Evolutionary conservation across 2,329 filamentous ascomycete genomes (phyloP).

Genomic region (Fusarium torreyae): DNA sequence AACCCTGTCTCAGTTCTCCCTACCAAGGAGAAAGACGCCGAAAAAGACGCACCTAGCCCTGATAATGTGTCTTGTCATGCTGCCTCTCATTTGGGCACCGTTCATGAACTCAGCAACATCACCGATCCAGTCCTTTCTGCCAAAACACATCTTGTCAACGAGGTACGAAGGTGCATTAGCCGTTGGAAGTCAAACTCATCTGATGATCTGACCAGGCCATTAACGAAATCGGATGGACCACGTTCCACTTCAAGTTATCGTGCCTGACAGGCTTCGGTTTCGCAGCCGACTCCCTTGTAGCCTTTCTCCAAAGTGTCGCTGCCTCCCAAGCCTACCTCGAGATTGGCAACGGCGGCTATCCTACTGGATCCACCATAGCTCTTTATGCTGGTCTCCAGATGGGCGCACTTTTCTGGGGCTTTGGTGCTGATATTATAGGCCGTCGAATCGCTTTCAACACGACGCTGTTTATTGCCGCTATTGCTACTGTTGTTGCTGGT

Average conservation of each 20-base stretch:
- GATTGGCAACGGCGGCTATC: neutral
- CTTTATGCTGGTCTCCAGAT: neutral
- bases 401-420: neutral
- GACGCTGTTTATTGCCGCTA: neutral
- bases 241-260: neutral
- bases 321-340: neutral
- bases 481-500: neutral
- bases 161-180: rapidly evolving
- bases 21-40: neutral
- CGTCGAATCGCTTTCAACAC: no score
- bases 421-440: no score
- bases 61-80: conserved; percentile 3
- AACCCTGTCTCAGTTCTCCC: neutral
- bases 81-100: neutral
- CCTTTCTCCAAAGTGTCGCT: neutral
- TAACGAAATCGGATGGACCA: neutral
- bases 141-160: conserved; percentile 10
- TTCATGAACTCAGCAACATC: conserved; percentile 3
- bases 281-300: neutral
- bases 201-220: neutral
- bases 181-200: rapidly evolving
- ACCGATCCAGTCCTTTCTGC: conserved; percentile 1
- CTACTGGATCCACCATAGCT: neutral
- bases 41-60: neutral
- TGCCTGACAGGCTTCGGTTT: neutral